Base-by-base conservation (phyloP, 2,329 filamentous ascomycete species). In the Trichoderma harzianum region DNA sequence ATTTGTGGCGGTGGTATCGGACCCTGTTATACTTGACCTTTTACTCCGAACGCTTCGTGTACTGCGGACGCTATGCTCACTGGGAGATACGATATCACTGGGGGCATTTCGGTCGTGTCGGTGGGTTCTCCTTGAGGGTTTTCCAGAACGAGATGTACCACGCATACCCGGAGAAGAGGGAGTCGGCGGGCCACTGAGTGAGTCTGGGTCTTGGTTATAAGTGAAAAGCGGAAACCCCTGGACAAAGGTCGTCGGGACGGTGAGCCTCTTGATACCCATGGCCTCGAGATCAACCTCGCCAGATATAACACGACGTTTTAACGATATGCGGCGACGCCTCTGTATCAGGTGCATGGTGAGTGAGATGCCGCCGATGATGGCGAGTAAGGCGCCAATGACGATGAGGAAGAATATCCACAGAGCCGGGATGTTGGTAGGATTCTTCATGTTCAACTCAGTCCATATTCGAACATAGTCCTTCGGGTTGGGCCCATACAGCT, bases 231-330 rank as follows among this genome's bases (percentile, higher is more conserved):
- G 93, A 77, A 98, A 91, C 24, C 87, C 87, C 62, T 92, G 87
- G 28, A 98, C 86, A 51, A 94, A 85, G 10, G 89, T 83, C 60
- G 87, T 84, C 1, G 95, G 94, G 0, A 98, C 93, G 2, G 89
- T 93, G 28, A 97, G 82, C 16, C 92, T 88, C 78, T 93, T 95
- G 76, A 98, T 93, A 2, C 94, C 95, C 75, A 97, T 86, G 3
- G 90, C 90, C 80, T 98, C 95, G 3, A 98, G 85, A 77, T 98
- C 93, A 24, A 97, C 90, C 76, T 97, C 92, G 67, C 95, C 95
- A 8, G 85, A 86, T 72, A 89, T 86, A 18, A 98, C 91, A 14
- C 94, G 89, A 62, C 89, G 87, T 65, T 89, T 89, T 12, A 98
- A 83, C 1, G 85, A 85, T 28, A 86, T 86, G 10, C 95, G 89